Evolutionary conservation across 345 rosid genomes (phyloP), one percentile per base, ranked within the genome.

Genomic region (Populus nigra): DNA sequence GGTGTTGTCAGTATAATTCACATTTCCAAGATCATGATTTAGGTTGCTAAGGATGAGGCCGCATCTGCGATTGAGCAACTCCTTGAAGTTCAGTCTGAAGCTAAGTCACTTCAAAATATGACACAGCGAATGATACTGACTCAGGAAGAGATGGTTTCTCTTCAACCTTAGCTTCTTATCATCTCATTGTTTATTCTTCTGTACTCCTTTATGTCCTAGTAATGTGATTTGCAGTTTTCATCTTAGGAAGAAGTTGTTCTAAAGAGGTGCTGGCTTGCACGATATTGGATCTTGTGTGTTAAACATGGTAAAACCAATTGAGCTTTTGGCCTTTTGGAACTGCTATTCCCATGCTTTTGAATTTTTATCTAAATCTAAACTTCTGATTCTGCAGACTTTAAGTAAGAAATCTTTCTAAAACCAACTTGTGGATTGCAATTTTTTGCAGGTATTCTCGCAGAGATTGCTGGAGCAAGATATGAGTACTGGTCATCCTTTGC

Each of bases 401-500:
- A 12, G 55, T 17, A 73, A n/a, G 15, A 76, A 55, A 45, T 12
- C 22, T 47, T 47, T 49, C 12, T 23, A 50, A 50, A 39, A 18
- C 65, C 18, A 76, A 20, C 22, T 39, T 49, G 49, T 82, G 31
- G 8, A 9, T 15, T 78, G 70, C 65, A 20, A 61, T 11, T 59
- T 69, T 70, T 75, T 85, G 76, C 92, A 94, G 99, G 94, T 20
- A 88, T 93, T 66, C 92, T 88, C 72, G 84, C 87, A 13, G 99
- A 94, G 73, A 88, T 94, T 47, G 97, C 99, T 8, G 70, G 82
- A 78, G 92, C 89, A 62, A 94, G 87, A 74, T 71, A 84, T 38
- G 91, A 88, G 33, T 90, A 91, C 80, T 94, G 99, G 99, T 90
- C 98, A 82, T 89, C 98, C 35, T 90, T 90, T 85, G 97, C 99